These are phyloP conservation scores for Cladophialophora psammophila DNA, from an alignment of 2,329 filamentous ascomycete genomes.

Conservation along the genomic window DNA sequence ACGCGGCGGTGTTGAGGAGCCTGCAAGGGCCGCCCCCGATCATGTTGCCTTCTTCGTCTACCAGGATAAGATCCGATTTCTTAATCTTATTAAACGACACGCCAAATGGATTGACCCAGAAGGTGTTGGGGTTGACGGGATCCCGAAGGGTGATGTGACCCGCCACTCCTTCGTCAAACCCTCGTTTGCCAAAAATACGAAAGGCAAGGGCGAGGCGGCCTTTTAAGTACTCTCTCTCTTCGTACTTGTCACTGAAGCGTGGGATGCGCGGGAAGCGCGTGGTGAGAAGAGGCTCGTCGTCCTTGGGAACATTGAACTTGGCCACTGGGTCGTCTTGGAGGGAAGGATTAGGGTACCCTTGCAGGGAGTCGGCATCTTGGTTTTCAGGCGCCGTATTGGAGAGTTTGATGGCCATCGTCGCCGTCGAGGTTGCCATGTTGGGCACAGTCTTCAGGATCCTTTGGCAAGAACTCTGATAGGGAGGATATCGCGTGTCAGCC, in stretches of 20 bases:
- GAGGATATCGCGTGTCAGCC: too few relatives aligned
- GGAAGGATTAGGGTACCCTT: too few relatives aligned
- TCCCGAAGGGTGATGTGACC: slow-evolving; percentile 64
- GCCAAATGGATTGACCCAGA: slow-evolving; percentile 53
- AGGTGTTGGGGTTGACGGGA: slow-evolving; percentile 59
- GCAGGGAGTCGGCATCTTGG: too few relatives aligned
- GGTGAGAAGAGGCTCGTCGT: too few relatives aligned
- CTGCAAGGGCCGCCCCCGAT: slow-evolving; percentile 65
- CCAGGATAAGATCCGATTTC: slow-evolving; percentile 62
- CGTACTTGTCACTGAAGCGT: slow-evolving; percentile 36
- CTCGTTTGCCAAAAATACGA: slow-evolving; percentile 57
- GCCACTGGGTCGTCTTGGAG: too few relatives aligned
- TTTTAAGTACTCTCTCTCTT: slow-evolving; percentile 55
- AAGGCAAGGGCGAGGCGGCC: slow-evolving; percentile 55
- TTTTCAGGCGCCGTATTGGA: too few relatives aligned
- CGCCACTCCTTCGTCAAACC: slow-evolving; percentile 61
- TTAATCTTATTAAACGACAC: slow-evolving; percentile 49
- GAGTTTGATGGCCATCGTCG: too few relatives aligned
- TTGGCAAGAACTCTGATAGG: too few relatives aligned
- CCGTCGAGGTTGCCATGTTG: too few relatives aligned
- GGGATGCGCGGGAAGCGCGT: not conserved
- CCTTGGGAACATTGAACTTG: too few relatives aligned
- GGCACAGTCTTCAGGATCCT: too few relatives aligned
- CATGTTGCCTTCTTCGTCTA: slow-evolving; percentile 67
- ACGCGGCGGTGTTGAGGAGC: slow-evolving; percentile 52